Percentiles rank a stretch among this genome's conserved stretches.
phyloP scores from a whole-genome alignment of 2,329 filamentous ascomycete genomes.

The Botryotinia globosa region DNA sequence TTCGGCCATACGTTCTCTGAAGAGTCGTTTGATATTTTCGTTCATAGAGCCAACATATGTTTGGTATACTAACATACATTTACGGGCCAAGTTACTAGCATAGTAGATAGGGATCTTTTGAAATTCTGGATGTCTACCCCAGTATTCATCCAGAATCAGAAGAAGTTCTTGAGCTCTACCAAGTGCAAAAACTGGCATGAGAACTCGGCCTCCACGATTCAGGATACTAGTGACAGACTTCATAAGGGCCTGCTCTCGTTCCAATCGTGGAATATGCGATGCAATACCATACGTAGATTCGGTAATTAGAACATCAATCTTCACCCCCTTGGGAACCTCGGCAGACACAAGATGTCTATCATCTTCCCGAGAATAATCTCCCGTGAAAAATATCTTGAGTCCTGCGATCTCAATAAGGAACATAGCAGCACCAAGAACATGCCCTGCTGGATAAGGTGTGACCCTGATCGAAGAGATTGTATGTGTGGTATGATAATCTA shows the following conservation, averaged over 20 bases:
- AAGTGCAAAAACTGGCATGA: constrained; percentile 94
- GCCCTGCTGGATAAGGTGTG: constrained; percentile 93
- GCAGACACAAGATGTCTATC: constrained; percentile 95
- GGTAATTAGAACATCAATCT: constrained; percentile 94
- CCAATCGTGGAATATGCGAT: constrained; percentile 83
- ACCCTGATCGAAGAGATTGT: constrained; percentile 95
- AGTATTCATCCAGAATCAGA: constrained; percentile 95
- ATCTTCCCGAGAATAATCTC: constrained; percentile 94
- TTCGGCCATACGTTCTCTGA: constrained; percentile 87
- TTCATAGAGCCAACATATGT: constrained; percentile 99
- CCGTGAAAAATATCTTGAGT: constrained; percentile 94
- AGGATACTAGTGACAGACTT: constrained; percentile 90
- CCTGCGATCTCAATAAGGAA: constrained; percentile 96
- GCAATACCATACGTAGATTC: constrained; percentile 97
- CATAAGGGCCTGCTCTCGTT: constrained; percentile 91
- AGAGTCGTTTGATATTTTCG: constrained; percentile 96
- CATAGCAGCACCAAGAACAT: constrained; percentile 98
- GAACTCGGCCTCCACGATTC: constrained; percentile 84
- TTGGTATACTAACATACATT: constrained; percentile 98
- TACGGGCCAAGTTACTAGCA: constrained; percentile 87
- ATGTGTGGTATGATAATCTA: constrained; percentile 97
- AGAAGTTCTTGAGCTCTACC: constrained; percentile 91
- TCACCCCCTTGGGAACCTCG: constrained; percentile 81
- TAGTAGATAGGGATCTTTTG: constrained; percentile 96
- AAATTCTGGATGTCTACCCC: constrained; percentile 82